phyloP scores from a whole-genome alignment of 2,329 filamentous ascomycete species.

The Pseudodiploospora longispora region DNA sequence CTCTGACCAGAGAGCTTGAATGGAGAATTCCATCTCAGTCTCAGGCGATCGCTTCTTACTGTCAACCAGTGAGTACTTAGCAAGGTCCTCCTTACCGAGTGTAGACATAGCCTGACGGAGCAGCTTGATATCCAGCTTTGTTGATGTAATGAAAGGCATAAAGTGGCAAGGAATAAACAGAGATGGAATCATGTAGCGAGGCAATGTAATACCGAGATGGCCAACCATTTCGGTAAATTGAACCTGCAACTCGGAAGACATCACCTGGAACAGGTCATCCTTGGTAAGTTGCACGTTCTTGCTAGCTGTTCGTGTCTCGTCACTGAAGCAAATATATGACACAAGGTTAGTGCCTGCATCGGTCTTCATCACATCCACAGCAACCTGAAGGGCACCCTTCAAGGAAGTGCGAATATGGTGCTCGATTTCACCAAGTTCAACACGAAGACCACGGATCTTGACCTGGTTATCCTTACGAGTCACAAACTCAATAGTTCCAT shows the following conservation, averaged over 20 bases:
- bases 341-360: constrained; percentile 4
- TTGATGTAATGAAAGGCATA: constrained; percentile 8
- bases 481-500: constrained; percentile 12
- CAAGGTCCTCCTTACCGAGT: constrained; percentile 7
- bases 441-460: constrained; percentile 14
- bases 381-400: constrained; percentile 4
- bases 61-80: constrained; percentile 16
- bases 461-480: constrained; percentile 16
- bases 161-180: constrained; percentile 6
- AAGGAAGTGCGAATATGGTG: constrained; percentile 6
- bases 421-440: constrained; percentile 14
- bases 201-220: constrained; percentile 5
- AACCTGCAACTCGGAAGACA: constrained; percentile 3
- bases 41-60: constrained; percentile 10
- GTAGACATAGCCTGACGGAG: constrained; percentile 1
- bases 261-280: background rate
- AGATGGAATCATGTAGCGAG: constrained; percentile 7
- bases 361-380: constrained; percentile 6
- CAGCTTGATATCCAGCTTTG: constrained; percentile 9
- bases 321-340: constrained; percentile 6
- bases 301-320: constrained; percentile 2
- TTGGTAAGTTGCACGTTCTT: background rate
- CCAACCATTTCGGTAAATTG: constrained; percentile 3
- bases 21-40: constrained; percentile 15
- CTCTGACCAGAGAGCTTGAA: constrained; percentile 25